Evolutionary conservation across 345 rosid species (phyloP), one percentile per base, ranked within the genome.

Genomic region (Eutrema japonicum): DNA sequence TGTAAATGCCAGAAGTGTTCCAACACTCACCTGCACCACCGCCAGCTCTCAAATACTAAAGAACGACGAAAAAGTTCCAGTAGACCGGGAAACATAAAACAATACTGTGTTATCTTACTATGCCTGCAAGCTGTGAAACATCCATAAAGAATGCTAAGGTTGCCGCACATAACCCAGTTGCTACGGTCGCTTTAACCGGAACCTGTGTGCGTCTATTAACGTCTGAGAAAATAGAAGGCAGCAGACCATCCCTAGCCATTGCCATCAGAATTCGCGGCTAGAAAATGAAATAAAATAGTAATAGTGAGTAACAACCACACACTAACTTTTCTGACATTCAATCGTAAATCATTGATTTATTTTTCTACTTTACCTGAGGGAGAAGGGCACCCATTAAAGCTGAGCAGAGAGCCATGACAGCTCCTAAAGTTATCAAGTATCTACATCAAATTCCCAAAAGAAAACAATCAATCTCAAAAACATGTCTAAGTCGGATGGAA

Each of bases 1-100:
- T 18, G 96, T 92, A 82, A 95, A 95, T 8, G 99, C 99, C 73
- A 92, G 83, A 82, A 95, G 99, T 7, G 99, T 95, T 57, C 99
- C 99, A 70, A 92, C 98, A 64, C 99, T 95, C 66, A 95, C 99
- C 99, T 95, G 88, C 80, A 80, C 49, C 71, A 42, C 13, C 48
- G 43, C 14, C 10, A 71, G 9, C 72, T 30, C 66, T 69, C 35
- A 60, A 60, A 52, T 27, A 61, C 49, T 76, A 53, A 33, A 42
- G 9, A 45, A 54, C 10, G 13, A 16, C 30, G 7, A 7, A 49
- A 16, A 26, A 3, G 8, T 75, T 30, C 18, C 16, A 40, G 0
- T 16, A 46, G 42, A 10, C 40, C 13, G 35, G 57, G 14, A 53
- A 47, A 30, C 52, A 14, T 5, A 58, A 22, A 38, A 38, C 11